A percentile compares a stretch with the other conserved stretches of the same genome.
Evolutionary conservation across 352 stramenopile species (phyloP).

Genomic region (Pythium coloratum): DNA sequence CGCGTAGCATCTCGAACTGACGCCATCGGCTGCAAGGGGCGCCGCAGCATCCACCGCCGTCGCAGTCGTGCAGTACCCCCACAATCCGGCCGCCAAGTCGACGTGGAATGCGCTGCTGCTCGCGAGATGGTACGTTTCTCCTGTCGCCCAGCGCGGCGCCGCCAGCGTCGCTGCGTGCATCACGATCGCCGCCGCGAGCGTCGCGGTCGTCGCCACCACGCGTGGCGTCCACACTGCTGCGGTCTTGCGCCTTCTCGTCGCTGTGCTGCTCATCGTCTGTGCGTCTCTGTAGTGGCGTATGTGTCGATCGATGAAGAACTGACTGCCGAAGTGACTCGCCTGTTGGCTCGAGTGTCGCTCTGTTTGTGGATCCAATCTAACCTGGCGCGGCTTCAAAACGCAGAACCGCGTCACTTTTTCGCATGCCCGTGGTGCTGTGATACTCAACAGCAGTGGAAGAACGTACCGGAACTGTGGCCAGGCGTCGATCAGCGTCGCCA

Average conservation of each 20-base stretch:
- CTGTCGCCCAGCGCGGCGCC: conserved; percentile 20
- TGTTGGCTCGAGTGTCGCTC: background rate
- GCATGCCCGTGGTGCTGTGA: background rate
- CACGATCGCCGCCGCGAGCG: conserved; percentile 7
- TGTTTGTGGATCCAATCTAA: background rate
- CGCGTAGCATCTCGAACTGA: conserved; percentile 16
- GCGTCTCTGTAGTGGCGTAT: background rate
- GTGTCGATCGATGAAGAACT: background rate
- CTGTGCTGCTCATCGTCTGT: background rate
- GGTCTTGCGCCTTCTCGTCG: background rate
- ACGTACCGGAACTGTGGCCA: background rate
- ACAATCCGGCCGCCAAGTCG: conserved; percentile 23
- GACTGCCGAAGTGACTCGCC: background rate
- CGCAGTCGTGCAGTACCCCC: conserved; percentile 28
- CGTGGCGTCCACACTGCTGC: conserved; percentile 18
- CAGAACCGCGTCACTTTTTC: background rate
- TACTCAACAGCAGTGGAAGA: background rate
- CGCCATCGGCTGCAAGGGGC: background rate
- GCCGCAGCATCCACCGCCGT: conserved; percentile 9
- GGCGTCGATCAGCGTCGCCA: background rate
- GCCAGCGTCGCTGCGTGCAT: conserved; percentile 12
- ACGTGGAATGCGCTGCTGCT: conserved; percentile 28
- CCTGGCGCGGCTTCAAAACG: too few relatives aligned
- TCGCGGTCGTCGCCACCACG: conserved; percentile 2
- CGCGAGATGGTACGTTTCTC: conserved; percentile 25